Percentiles rank a stretch among this genome's conserved stretches.
These are phyloP conservation scores for Hippophae gyantsensis DNA, from an alignment of 306 rosid species.

Conservation along the genomic window DNA sequence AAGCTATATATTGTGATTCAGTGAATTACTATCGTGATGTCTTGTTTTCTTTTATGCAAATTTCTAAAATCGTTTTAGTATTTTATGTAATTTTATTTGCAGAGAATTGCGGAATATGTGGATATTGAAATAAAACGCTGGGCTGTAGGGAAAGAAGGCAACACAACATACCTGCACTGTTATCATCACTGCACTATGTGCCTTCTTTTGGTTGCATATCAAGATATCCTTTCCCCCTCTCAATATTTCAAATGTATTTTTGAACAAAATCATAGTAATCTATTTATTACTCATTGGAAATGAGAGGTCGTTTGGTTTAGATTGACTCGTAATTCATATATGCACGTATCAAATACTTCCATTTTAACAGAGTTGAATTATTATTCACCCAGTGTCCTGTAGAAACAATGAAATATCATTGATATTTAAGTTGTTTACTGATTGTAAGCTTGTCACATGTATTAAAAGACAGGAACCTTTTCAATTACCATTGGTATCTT, in stretches of 20 bases:
- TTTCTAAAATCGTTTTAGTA: conserved; percentile 1
- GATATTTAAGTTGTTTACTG: neutral
- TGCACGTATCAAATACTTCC: neutral
- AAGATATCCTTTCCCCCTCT: no score
- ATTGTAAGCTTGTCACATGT: neutral
- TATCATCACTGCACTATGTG: conserved; percentile 67
- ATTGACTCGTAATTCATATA: neutral
- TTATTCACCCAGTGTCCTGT: neutral
- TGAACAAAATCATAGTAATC: no score
- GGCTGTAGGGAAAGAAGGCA: conserved; percentile 91
- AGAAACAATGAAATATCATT: neutral
- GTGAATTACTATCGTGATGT: neutral
- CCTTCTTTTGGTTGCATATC: conserved; percentile 8
- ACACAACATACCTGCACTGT: conserved; percentile 77
- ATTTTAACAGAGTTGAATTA: neutral
- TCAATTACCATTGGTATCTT: conserved; percentile 7
- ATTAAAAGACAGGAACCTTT: neutral
- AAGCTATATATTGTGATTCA: neutral
- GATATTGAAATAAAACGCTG: conserved; percentile 66
- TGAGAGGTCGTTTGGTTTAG: neutral
- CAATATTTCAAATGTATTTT: no score
- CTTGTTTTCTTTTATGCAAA: neutral
- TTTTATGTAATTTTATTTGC: conserved; percentile 19
- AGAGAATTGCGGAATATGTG: conserved; percentile 60
- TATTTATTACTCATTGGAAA: no score